Conservation (phyloP, 768 basidiomycete genomes). For the Royoungia palumana region DNA sequence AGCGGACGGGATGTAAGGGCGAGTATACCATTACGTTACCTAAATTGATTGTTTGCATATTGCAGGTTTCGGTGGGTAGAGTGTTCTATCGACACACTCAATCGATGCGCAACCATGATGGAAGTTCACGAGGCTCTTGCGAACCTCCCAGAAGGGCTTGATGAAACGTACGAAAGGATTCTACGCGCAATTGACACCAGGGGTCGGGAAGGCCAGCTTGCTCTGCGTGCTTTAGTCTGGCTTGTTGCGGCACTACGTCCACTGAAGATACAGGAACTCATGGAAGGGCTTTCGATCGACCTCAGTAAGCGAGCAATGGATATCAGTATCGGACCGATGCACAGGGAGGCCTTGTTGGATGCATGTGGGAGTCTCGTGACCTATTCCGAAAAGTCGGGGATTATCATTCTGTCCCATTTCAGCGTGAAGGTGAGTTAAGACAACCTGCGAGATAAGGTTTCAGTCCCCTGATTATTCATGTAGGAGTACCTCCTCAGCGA, state of each 20-base stretch:
- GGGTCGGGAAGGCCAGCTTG: not conserved
- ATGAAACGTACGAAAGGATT: conserved; percentile 4
- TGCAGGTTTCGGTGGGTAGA: conserved; percentile 3
- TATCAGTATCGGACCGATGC: not conserved
- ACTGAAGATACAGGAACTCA: conserved; percentile 1
- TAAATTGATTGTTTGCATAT: not conserved
- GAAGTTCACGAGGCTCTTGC: not conserved
- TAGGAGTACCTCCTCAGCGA: conserved; percentile 7
- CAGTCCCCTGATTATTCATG: too few relatives aligned
- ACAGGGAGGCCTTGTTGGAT: not conserved
- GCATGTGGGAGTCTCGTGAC: not conserved
- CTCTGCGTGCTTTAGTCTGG: not conserved
- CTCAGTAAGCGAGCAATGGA: not conserved
- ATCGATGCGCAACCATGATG: not conserved
- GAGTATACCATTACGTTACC: not conserved
- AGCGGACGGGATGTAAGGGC: conserved; percentile 3
- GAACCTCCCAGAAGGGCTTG: not conserved
- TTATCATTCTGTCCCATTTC: not conserved
- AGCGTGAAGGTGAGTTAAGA: conserved; percentile 7
- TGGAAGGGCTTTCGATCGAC: not conserved
- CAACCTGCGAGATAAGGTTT: not conserved
- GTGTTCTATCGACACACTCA: not conserved
- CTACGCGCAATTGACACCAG: not conserved
- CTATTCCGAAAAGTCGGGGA: not conserved
- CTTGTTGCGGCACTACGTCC: conserved; percentile 1